These are phyloP conservation scores for Pseudogymnoascus sp. DNA, from an alignment of 2,329 filamentous ascomycete genomes.

Conservation along the genomic window DNA sequence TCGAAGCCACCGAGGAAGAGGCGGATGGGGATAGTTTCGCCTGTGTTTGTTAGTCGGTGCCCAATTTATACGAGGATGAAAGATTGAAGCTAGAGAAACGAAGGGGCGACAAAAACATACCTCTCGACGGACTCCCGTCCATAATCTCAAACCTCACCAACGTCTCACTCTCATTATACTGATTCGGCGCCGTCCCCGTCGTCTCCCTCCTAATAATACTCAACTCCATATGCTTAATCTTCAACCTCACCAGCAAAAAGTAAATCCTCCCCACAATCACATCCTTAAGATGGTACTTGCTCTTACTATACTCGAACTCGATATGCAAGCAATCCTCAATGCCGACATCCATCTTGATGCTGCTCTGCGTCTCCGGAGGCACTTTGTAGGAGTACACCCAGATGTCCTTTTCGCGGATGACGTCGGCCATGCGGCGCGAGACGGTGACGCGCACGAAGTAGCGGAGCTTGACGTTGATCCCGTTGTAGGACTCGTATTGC, in stretches of 20 bases:
- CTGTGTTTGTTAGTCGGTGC: conserved; percentile 29
- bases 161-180: conserved; percentile 99
- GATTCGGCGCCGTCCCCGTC: conserved; percentile 91
- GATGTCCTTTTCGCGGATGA: conserved; percentile 97
- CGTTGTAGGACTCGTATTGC: conserved; percentile 99
- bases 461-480: conserved; percentile 97
- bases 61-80: background rate
- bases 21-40: conserved; percentile 89
- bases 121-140: conserved; percentile 96
- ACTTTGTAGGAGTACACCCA: conserved; percentile 99
- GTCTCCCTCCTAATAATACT: conserved; percentile 96
- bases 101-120: conserved; percentile 39
- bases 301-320: conserved; percentile 99
- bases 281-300: conserved; percentile 97
- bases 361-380: conserved; percentile 94
- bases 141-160: conserved; percentile 98
- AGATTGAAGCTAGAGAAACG: background rate
- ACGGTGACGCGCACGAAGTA: conserved; percentile 98
- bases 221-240: conserved; percentile 99
- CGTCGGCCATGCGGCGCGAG: conserved; percentile 92
- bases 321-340: conserved; percentile 99
- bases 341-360: conserved; percentile 99
- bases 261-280: conserved; percentile 98
- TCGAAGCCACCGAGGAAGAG: conserved; percentile 97
- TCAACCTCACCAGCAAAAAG: conserved; percentile 90